phyloP scores from a whole-genome alignment of 176 grass and related monocot species.

The Musa itinerans region DNA sequence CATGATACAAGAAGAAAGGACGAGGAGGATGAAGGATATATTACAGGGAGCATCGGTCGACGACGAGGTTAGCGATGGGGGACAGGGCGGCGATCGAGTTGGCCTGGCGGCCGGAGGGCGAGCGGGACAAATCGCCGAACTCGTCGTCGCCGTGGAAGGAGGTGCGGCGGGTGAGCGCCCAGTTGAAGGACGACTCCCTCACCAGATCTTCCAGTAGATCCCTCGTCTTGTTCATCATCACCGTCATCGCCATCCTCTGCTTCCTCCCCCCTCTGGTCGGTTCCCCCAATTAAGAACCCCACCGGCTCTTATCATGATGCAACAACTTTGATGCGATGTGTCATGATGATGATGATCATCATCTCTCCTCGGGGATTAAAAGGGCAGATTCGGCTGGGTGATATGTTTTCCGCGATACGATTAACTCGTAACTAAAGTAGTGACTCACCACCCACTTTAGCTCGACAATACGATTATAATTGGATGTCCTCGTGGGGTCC shows the following conservation, averaged over 20 bases:
- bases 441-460: too few species aligned
- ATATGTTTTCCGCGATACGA: too few species aligned
- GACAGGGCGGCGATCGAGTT: conserved; percentile 55
- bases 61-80: conserved; percentile 54
- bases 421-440: too few species aligned
- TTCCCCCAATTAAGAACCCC: too few species aligned
- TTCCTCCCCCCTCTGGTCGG: background rate
- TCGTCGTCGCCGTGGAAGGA: conserved; percentile 31
- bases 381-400: background rate
- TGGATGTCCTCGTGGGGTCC: too few species aligned
- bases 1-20: too few species aligned
- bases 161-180: conserved; percentile 49
- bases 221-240: conserved; percentile 82
- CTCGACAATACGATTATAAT: too few species aligned
- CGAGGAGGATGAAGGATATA: background rate
- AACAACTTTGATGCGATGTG: too few species aligned
- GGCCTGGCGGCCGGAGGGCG: conserved; percentile 31
- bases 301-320: too few species aligned
- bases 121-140: conserved; percentile 41
- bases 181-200: conserved; percentile 78
- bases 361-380: background rate
- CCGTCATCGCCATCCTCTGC: conserved; percentile 22
- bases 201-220: conserved; percentile 74
- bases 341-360: background rate
- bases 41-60: conserved; percentile 70